Evolutionary conservation across 129 eudicot genomes (phyloP).

Genomic region (Gnaphalium uliginosum): DNA sequence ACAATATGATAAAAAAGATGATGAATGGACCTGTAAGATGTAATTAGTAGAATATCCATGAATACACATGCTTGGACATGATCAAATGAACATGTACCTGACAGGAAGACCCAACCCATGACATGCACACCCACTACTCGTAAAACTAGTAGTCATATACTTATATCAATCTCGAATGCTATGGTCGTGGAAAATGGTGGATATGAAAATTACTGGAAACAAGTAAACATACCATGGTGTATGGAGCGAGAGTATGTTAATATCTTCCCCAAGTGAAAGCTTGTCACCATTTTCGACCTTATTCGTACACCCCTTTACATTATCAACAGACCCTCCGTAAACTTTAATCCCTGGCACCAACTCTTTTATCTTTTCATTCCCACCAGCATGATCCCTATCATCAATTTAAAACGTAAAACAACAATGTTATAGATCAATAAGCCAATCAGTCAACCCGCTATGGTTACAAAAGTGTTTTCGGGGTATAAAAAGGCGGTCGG

Average conservation of each 20-base stretch:
- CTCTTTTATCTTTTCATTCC: slow-evolving; percentile 77
- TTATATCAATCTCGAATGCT: not conserved
- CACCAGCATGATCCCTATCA: slow-evolving; percentile 98
- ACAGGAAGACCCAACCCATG: too few relatives aligned
- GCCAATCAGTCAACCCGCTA: not conserved
- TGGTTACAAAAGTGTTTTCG: slow-evolving; percentile 35
- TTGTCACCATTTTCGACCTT: slow-evolving; percentile 82
- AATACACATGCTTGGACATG: not conserved
- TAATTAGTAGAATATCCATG: not conserved
- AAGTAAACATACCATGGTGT: slow-evolving; percentile 71
- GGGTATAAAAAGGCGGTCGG: slow-evolving; percentile 68
- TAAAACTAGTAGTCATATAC: not conserved
- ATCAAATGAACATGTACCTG: not conserved
- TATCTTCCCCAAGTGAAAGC: slow-evolving; percentile 57
- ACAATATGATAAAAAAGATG: not conserved
- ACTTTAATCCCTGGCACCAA: slow-evolving; percentile 78
- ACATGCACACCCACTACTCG: too few relatives aligned
- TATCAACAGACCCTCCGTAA: slow-evolving; percentile 83
- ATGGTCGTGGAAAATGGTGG: not conserved
- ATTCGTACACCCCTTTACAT: slow-evolving; percentile 85
- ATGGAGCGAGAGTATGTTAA: slow-evolving; percentile 63
- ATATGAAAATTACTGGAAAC: not conserved
- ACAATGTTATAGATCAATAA: slow-evolving; percentile 6
- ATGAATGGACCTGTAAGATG: too few relatives aligned
- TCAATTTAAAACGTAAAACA: not conserved